Conservation (phyloP, 495 filamentous ascomycete species). For the Immersiella caudata region DNA sequence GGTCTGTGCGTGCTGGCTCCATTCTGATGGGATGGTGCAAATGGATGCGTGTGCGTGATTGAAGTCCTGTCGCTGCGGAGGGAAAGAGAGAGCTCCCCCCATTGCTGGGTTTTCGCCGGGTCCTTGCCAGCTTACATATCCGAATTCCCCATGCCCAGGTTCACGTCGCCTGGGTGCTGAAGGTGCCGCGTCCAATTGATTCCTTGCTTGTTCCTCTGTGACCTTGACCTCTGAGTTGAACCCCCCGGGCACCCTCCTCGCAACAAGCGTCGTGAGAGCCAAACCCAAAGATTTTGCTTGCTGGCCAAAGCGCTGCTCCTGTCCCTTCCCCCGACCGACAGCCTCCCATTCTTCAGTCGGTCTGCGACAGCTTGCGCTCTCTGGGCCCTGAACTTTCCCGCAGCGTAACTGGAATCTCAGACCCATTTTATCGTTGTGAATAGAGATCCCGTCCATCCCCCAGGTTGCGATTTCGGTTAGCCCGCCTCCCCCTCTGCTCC, state of each 20-base stretch:
- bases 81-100: background rate
- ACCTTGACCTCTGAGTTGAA: background rate
- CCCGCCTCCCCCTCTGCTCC: conserved; percentile 30
- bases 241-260: background rate
- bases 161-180: background rate
- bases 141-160: conserved; percentile 11
- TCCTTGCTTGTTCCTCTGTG: conserved; percentile 3
- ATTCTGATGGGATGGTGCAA: background rate
- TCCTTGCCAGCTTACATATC: conserved; percentile 12
- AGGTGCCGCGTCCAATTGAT: conserved; percentile 15
- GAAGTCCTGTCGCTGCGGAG: background rate
- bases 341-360: conserved; percentile 8
- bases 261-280: background rate
- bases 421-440: background rate
- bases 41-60: no score
- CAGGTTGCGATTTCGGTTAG: conserved; percentile 14
- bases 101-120: background rate
- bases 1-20: background rate
- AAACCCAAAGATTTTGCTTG: conserved; percentile 9
- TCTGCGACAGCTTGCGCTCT: conserved; percentile 9
- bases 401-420: background rate
- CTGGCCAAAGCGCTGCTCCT: conserved; percentile 6
- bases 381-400: background rate
- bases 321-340: background rate
- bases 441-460: conserved; percentile 11